These are phyloP conservation scores for Prunus davidiana DNA, from an alignment of 306 rosid genomes.

Conservation along the genomic window DNA sequence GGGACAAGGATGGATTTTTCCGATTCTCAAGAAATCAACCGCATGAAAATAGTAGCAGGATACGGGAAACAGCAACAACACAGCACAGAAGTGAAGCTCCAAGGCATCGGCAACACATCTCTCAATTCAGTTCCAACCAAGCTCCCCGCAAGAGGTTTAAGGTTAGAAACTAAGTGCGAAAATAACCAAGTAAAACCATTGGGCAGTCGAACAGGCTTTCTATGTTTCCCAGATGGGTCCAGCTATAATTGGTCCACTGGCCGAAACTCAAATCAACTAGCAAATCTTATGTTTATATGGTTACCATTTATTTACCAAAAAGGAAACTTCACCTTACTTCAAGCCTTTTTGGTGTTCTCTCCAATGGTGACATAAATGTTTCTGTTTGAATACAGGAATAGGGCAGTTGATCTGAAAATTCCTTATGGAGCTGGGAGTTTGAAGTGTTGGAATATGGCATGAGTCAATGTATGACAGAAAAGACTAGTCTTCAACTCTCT, in stretches of 20 bases:
- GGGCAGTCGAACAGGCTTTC: background rate
- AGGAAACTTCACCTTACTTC: too few species aligned
- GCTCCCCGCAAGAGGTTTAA: conserved; percentile 73
- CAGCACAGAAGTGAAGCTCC: conserved; percentile 72
- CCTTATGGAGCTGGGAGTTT: too few species aligned
- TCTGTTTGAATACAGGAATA: conserved; percentile 46
- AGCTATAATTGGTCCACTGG: background rate
- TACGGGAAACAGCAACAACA: conserved; percentile 30
- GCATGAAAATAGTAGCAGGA: conserved; percentile 33
- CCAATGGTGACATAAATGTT: conserved; percentile 21
- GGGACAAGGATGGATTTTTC: conserved; percentile 77
- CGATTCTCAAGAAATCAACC: conserved; percentile 43
- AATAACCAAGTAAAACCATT: background rate
- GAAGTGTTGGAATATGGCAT: background rate
- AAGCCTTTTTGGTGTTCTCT: too few species aligned
- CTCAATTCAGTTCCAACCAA: conserved; percentile 56
- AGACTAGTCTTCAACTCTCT: background rate
- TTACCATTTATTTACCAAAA: background rate
- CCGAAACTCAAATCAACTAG: background rate
- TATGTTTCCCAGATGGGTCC: background rate
- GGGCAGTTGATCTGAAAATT: background rate
- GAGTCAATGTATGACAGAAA: background rate
- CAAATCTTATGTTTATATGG: background rate
- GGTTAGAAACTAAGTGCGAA: conserved; percentile 39
- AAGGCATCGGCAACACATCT: conserved; percentile 41